Base-by-base conservation (phyloP, 2,329 filamentous ascomycete species). In the Canariomyces notabilis region DNA sequence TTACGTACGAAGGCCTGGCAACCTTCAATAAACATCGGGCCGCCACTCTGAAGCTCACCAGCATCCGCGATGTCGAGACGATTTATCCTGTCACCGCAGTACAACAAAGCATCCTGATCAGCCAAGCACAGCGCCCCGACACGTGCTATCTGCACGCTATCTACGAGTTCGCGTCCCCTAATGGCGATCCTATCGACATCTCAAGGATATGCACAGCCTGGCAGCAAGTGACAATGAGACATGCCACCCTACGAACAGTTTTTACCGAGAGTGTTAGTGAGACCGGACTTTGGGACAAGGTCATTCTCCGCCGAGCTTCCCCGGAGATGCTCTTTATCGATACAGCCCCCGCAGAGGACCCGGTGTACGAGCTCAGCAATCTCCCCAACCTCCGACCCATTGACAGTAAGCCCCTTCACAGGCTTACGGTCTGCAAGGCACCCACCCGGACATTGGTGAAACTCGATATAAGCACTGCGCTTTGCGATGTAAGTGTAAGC, bases 281-380 rank as follows among this genome's bases (percentile, higher is more conserved):
- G 31, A 66, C 71, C 5, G 71, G 72, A 0, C 59, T 77, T 0
- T 77, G 72, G 46, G 73, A 77, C 46, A 72, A 71, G 53, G 65
- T 77, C 9, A 61, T 79, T 5, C 58, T 79, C 2, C 66, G 67
- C 7, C 68, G 65, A 37, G 64, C 67, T 14, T 76, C 73, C 0
- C 73, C 75, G 0, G 68, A 65, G 29, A 77, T 78, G 69, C 61
- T 78, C 4, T 78, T 77, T 43, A 68, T 79, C 36, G 75, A 78
- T 42, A 68, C 69, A 2, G 62, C 61, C 0, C 55, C 66, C 38
- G 48, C 65, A 45, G 58, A 70, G 54, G 57, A 73, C 54, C 58
- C 67, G 46, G 51, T 68, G 50, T 49, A 63, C 43, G 53, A 69
- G 14, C 63, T 73, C 36, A 63, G 64, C 46, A 68, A 64, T 8